These are phyloP conservation scores for Plectosphaerella plurivora DNA, from an alignment of 2,329 filamentous ascomycete genomes.

Conservation along the genomic window DNA sequence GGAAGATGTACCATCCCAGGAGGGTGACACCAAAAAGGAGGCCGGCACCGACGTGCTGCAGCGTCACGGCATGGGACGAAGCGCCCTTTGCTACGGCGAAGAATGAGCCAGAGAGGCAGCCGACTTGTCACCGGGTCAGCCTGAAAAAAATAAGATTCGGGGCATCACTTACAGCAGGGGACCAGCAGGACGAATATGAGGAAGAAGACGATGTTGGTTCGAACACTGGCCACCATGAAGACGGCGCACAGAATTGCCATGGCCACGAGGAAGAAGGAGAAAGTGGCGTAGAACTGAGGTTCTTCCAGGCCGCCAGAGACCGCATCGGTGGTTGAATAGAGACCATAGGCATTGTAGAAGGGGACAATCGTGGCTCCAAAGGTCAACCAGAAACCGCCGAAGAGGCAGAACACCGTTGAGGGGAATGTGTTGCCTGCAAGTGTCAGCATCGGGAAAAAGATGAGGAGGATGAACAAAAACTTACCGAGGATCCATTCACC, in stretches of 20 bases:
- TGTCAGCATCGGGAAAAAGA: background rate
- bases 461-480: background rate
- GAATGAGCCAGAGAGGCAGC: constrained; percentile 22
- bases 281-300: constrained; percentile 42
- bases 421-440: constrained; percentile 44
- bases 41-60: constrained; percentile 21
- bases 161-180: constrained; percentile 19
- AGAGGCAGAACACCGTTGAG: constrained; percentile 44
- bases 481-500: constrained; percentile 44
- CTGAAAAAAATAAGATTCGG: background rate
- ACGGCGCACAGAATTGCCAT: constrained; percentile 59
- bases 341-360: constrained; percentile 37
- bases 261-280: constrained; percentile 54
- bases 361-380: constrained; percentile 45
- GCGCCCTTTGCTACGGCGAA: constrained; percentile 18
- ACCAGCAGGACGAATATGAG: constrained; percentile 56
- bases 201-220: constrained; percentile 62
- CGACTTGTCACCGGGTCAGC: constrained; percentile 11
- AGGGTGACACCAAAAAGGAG: constrained; percentile 17
- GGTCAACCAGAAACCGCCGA: constrained; percentile 46
- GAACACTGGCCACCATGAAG: constrained; percentile 58
- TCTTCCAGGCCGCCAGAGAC: constrained; percentile 32
- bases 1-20: constrained; percentile 46
- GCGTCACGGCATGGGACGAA: constrained; percentile 8
- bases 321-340: constrained; percentile 24